Percentiles rank a stretch among this genome's conserved stretches.
Evolutionary conservation across 805 yeast species (phyloP).

Genomic region (Candida schatavii): DNA sequence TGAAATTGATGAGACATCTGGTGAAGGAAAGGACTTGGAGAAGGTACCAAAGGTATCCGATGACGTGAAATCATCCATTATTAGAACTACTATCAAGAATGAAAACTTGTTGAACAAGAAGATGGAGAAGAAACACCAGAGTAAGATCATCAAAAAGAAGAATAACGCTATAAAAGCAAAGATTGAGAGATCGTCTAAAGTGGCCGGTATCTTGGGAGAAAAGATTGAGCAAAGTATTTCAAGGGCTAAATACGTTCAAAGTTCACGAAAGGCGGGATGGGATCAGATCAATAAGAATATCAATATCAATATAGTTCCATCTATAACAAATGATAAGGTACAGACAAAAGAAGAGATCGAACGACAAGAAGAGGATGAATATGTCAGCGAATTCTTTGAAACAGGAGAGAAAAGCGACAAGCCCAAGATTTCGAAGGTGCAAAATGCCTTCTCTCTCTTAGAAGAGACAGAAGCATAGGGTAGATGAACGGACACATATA

Average conservation of each 20-base stretch:
- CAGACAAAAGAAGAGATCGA: conserved; percentile 24
- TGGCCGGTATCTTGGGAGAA: conserved; percentile 54
- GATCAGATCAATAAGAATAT: conserved; percentile 58
- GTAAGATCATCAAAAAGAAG: conserved; percentile 26
- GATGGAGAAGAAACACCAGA: conserved; percentile 35
- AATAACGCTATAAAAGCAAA: conserved; percentile 30
- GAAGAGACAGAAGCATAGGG: conserved; percentile 38
- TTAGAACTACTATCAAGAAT: conserved; percentile 64
- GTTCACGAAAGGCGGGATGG: conserved; percentile 70
- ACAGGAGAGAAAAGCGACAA: conserved; percentile 8
- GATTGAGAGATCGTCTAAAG: conserved; percentile 47
- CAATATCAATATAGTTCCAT: conserved; percentile 17
- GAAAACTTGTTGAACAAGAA: conserved; percentile 60
- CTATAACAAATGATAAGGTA: conserved; percentile 8
- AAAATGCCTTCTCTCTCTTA: conserved; percentile 34
- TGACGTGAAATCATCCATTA: conserved; percentile 60
- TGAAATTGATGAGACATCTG: conserved; percentile 38
- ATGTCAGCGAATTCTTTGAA: conserved; percentile 29
- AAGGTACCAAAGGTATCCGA: conserved; percentile 59
- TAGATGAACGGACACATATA: too few species aligned
- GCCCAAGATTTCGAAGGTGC: conserved; percentile 7
- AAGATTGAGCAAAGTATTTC: conserved; percentile 64
- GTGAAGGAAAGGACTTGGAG: conserved; percentile 47
- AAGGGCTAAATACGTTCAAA: conserved; percentile 60
- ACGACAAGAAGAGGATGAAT: conserved; percentile 35